These are phyloP conservation scores for Cicer chorassanicum DNA, from an alignment of 306 rosid species.

Conservation along the genomic window DNA sequence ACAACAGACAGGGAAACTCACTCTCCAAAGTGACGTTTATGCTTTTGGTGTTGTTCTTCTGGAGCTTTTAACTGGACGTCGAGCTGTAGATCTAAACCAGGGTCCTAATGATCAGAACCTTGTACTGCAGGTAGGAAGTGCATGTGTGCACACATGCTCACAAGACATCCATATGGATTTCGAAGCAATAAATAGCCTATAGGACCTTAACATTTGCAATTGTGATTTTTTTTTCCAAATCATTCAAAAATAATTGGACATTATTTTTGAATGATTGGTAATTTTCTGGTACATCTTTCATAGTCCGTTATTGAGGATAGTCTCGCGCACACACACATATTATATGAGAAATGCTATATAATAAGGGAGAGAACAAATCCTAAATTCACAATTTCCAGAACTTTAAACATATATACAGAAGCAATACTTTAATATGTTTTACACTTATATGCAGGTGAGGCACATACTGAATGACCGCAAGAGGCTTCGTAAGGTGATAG, in stretches of 20 bases:
- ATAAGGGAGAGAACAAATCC: slow-evolving; percentile 13
- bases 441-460: slow-evolving; percentile 63
- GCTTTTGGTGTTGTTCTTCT: slow-evolving; percentile 99
- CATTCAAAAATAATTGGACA: slow-evolving; percentile 11
- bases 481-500: slow-evolving; percentile 82
- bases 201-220: neutral
- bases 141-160: neutral
- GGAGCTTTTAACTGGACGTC: slow-evolving; percentile 93
- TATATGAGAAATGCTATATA: neutral
- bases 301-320: neutral
- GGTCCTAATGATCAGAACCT: slow-evolving; percentile 95
- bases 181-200: slow-evolving; percentile 13
- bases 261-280: neutral
- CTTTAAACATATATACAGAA: neutral
- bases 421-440: slow-evolving; percentile 25
- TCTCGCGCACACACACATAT: neutral
- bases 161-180: slow-evolving; percentile 14
- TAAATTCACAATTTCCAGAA: slow-evolving; percentile 6
- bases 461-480: slow-evolving; percentile 79
- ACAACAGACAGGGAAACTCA: slow-evolving; percentile 91
- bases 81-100: slow-evolving; percentile 86
- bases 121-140: slow-evolving; percentile 73
- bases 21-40: slow-evolving; percentile 92
- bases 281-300: slow-evolving; percentile 9
- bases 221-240: slow-evolving; percentile 4